Percentiles rank a stretch among this genome's conserved stretches.
Conservation (phyloP, 768 basidiomycete species). For the Mycena kentingensis region DNA sequence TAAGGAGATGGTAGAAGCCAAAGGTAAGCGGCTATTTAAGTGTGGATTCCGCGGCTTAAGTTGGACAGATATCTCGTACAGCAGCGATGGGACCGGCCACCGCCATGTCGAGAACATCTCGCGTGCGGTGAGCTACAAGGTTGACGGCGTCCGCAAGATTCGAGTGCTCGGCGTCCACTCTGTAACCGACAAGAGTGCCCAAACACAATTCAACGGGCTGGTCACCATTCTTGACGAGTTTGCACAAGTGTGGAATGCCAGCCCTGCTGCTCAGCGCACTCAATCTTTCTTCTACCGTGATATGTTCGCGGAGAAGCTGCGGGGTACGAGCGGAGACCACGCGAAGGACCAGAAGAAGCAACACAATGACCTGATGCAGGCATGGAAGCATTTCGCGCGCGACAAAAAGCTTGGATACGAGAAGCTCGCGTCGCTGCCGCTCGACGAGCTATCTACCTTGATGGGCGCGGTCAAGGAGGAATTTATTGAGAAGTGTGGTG, state of each 20-base stretch:
- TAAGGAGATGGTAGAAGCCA: background rate
- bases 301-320: background rate
- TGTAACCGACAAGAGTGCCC: constrained; percentile 3
- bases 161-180: constrained; percentile 1
- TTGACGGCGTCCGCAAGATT: background rate
- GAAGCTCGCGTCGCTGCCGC: background rate
- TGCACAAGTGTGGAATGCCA: constrained; percentile 1
- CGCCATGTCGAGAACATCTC: constrained; percentile 2
- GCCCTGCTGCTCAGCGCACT: background rate
- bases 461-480: constrained; percentile 1
- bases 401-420: background rate
- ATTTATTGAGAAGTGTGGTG: constrained; percentile 1
- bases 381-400: background rate
- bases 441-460: background rate
- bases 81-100: constrained; percentile 3
- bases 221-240: background rate
- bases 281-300: background rate
- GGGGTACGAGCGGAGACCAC: constrained; percentile 1
- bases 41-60: too few relatives aligned
- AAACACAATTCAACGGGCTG: constrained; percentile 1
- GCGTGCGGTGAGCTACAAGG: background rate
- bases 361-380: background rate
- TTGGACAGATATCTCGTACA: background rate
- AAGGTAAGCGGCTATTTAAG: background rate
- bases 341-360: constrained; percentile 6